These are phyloP conservation scores for Clavulina sp. DNA, from an alignment of 768 basidiomycete genomes.

Conservation along the genomic window DNA sequence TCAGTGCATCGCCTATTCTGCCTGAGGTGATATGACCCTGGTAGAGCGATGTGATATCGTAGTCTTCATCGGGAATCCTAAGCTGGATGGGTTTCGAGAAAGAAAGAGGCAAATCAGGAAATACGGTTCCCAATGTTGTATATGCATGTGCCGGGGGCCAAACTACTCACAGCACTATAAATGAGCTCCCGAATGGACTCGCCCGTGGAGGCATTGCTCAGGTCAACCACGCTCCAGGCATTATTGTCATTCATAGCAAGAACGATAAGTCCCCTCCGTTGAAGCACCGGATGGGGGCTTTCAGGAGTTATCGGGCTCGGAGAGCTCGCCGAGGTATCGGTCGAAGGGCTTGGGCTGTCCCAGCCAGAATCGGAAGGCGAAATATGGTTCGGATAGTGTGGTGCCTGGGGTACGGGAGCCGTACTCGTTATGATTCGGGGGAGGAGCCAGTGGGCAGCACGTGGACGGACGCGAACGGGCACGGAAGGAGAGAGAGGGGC, in stretches of 20 bases:
- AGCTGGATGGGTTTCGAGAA: slow-evolving; percentile 40
- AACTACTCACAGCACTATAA: slow-evolving; percentile 43
- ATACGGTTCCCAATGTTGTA: background rate
- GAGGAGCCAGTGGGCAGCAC: background rate
- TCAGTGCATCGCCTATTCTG: slow-evolving; percentile 52
- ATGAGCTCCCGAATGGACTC: slow-evolving; percentile 64
- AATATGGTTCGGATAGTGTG: no score
- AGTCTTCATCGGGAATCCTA: slow-evolving; percentile 71
- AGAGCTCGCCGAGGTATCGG: no score
- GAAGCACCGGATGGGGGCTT: background rate
- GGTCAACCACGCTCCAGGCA: slow-evolving; percentile 29
- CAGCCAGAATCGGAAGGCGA: no score
- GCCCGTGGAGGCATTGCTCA: slow-evolving; percentile 44
- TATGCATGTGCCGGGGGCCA: background rate
- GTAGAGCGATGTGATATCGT: slow-evolving; percentile 59
- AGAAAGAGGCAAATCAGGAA: background rate
- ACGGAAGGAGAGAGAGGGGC: background rate
- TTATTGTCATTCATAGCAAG: background rate
- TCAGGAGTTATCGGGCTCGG: no score
- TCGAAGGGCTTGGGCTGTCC: no score
- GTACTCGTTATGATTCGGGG: no score
- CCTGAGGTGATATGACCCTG: slow-evolving; percentile 65
- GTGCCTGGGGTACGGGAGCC: no score
- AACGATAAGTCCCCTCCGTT: background rate
- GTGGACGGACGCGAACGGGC: background rate